Base-by-base conservation (phyloP, 2,329 filamentous ascomycete species). In the Penicillium capsulatum region DNA sequence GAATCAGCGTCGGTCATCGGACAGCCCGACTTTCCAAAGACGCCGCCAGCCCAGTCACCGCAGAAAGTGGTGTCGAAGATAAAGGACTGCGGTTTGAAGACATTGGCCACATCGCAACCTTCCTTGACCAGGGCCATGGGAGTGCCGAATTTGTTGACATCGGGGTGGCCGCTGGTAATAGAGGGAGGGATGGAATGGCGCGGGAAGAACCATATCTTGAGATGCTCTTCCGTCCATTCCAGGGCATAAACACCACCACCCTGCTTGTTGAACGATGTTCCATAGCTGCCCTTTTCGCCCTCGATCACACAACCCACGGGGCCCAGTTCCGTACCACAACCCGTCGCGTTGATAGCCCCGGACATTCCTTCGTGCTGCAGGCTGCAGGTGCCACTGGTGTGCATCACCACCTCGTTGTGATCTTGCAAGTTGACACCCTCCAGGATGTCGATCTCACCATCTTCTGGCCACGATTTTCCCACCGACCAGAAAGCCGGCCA, bases 1-100 rank as follows among this genome's bases (percentile, higher is more conserved):
- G 83, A 35, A 65, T 52, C 9, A 76, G 72, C 34, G 72, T 68
- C 9, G 70, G 68, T 66, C 83, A 90, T 73, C 0, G 63, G 59
- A 50, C 82, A 77, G 22, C 63, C 57, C 32, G 62, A 61, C 77
- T 83, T 36, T 4, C 51, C 58, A 31, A 53, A 76, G 2, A 70
- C 66, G 11, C 55, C 51, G 9, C 74, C 74, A 6, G 75, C 74
- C 74, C 75, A 78, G 37, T 74, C 70, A 22, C 75, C 75, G 44
- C 74, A 77, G 58, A 77, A 77, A 1, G 72, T 73, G 2, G 67
- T 72, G 47, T 77, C 70, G 40, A 77, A 69, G 15, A 75, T 60
- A 33, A 71, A 64, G 13, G 63, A 58, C 40, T 69, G 64, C 7
- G 61, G 38, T 31, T 58, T 58, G 53, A 72, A 71, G n/a, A 64